Base-by-base conservation (phyloP, 345 rosid species). In the Theobroma cacao region DNA sequence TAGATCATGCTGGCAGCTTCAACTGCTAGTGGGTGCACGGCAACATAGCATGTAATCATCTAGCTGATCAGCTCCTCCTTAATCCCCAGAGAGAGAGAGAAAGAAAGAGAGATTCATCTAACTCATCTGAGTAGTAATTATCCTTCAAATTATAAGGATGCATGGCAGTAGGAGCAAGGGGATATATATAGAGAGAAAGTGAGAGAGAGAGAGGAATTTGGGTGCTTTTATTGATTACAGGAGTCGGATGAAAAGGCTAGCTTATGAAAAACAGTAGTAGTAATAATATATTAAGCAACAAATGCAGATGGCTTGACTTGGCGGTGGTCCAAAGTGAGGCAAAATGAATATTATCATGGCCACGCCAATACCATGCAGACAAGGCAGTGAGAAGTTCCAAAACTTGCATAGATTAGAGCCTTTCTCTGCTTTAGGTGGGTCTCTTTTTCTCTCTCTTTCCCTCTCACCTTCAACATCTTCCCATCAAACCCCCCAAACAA, bases 1-100 rank as follows among this genome's bases (percentile, higher is more conserved):
- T 77, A 81, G 88, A 85, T 85, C 90, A 87, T 87, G 90, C 90
- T 87, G 90, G 90, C 90, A 87, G 88, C 90, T 87, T 85, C 86
- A 87, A 83, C 88, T 79, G 84, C 71, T 76, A 56, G 34, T 76
- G 15, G 85, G 83, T 80, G 40, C 83, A 76, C 84, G 80, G 47
- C 33, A 12, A 26, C 20, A 31, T 48, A n/a, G 40, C 50, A 28
- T 34, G 17, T 59, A 67, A 43, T 67, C 53, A 24, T 24, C 74
- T 34, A 47, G 15, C 73, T 12, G 31, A 41, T 36, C 15, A 67
- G 33, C 34, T 67, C 53, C 45, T 41, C 45, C 74, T 69, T 30
- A 24, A 61, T 31, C 63, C 30, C 24, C 24, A 41, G 48, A 48
- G 43, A 55, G 60, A 5, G 26, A 66, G 45, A 81, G 73, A 55